phyloP scores from a whole-genome alignment of 345 rosid species.

The Anastatica hierochuntica region DNA sequence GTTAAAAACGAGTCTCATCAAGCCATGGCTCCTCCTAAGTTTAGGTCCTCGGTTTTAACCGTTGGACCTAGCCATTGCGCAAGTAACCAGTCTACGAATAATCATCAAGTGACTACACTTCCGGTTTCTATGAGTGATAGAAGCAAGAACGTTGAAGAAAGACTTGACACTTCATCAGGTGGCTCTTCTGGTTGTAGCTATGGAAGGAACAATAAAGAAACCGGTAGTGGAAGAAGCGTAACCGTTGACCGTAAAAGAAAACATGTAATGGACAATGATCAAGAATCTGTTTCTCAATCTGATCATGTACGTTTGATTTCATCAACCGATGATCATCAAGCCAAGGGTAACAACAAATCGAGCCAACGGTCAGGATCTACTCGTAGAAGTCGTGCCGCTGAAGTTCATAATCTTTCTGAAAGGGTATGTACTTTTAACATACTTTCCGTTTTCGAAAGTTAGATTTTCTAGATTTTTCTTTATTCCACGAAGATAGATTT shows the following conservation, averaged over 20 bases:
- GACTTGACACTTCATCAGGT: slow-evolving; percentile 50
- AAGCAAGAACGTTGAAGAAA: slow-evolving; percentile 40
- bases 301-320: slow-evolving; percentile 30
- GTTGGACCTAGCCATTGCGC: slow-evolving; percentile 58
- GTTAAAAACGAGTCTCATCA: slow-evolving; percentile 28
- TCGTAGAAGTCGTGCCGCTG: slow-evolving; percentile 57
- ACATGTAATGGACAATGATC: slow-evolving; percentile 33
- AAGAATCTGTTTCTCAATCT: slow-evolving; percentile 53
- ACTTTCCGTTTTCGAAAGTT: too few relatives aligned
- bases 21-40: slow-evolving; percentile 47
- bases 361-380: slow-evolving; percentile 39
- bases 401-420: slow-evolving; percentile 71
- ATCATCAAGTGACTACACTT: slow-evolving; percentile 28
- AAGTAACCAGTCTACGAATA: slow-evolving; percentile 43
- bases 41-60: slow-evolving; percentile 36
- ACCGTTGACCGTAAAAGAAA: slow-evolving; percentile 47
- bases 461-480: too few relatives aligned
- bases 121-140: slow-evolving; percentile 21
- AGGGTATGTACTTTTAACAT: slow-evolving; percentile 29
- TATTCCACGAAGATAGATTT: too few relatives aligned
- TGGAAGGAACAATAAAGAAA: slow-evolving; percentile 36
- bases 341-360: slow-evolving; percentile 36
- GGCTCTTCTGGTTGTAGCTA: slow-evolving; percentile 67
- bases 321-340: slow-evolving; percentile 26
- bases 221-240: slow-evolving; percentile 25